Conservation (phyloP, 805 yeast species). For the Pichia membranifaciens region DNA sequence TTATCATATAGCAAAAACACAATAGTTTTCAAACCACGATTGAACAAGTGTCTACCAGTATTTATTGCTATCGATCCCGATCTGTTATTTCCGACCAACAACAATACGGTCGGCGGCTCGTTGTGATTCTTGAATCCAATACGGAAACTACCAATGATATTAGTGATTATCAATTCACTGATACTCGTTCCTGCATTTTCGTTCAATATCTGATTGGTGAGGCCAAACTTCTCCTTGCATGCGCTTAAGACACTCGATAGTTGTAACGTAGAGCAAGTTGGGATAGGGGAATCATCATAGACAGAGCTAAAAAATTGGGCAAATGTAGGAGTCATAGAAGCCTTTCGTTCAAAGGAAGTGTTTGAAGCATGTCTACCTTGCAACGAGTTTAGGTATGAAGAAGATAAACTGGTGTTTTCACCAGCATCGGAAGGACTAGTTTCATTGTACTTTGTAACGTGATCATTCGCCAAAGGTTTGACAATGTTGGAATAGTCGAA, state of each 20-base stretch:
- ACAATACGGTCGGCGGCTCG: constrained; percentile 68
- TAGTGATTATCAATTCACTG: constrained; percentile 49
- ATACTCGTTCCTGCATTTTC: constrained; percentile 71
- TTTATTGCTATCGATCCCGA: constrained; percentile 74
- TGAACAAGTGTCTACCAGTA: constrained; percentile 70
- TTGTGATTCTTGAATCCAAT: constrained; percentile 65
- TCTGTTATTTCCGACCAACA: constrained; percentile 67
- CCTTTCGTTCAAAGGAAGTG: constrained; percentile 5
- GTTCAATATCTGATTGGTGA: constrained; percentile 39
- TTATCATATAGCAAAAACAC: constrained; percentile 38
- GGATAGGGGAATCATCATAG: constrained; percentile 32
- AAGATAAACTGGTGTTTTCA: neutral
- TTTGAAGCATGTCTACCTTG: constrained; percentile 1
- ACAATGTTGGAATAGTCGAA: constrained; percentile 7
- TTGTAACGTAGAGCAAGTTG: constrained; percentile 73
- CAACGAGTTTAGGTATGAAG: neutral
- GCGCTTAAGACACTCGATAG: constrained; percentile 67
- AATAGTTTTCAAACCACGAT: constrained; percentile 66
- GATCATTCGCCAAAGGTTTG: neutral
- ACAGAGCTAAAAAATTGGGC: constrained; percentile 16
- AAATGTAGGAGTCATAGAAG: constrained; percentile 8
- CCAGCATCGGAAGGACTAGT: neutral
- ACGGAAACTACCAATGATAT: constrained; percentile 66
- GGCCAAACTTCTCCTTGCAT: constrained; percentile 46
- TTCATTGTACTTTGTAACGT: neutral